Evolutionary conservation across 192 early-diverging fungal species (phyloP).

Genomic region (Jimgerdemannia lactiflua): DNA sequence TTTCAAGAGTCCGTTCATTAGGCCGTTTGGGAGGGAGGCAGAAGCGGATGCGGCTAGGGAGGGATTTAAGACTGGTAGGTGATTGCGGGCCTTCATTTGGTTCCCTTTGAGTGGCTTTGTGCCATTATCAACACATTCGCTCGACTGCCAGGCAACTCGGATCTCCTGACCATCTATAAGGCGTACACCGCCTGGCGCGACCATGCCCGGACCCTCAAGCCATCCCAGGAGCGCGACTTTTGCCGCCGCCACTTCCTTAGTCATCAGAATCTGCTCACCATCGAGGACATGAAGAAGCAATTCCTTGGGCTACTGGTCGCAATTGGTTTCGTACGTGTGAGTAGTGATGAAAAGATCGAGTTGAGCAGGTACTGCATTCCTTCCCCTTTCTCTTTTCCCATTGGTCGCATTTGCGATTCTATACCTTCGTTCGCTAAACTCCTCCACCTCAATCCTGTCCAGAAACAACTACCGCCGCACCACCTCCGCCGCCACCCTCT

Average conservation of each 20-base stretch:
- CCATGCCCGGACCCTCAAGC: slow-evolving; percentile 15
- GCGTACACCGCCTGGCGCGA: slow-evolving; percentile 49
- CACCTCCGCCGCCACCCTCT: slow-evolving; percentile 13
- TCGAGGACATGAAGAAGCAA: slow-evolving; percentile 59
- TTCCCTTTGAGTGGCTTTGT: slow-evolving; percentile 7
- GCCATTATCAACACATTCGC: not conserved
- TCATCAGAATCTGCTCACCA: slow-evolving; percentile 45
- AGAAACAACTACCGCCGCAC: too few species aligned
- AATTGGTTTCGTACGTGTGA: slow-evolving; percentile 43
- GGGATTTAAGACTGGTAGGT: slow-evolving; percentile 33
- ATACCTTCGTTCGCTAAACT: too few species aligned
- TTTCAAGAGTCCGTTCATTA: slow-evolving; percentile 36
- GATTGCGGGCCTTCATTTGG: too few species aligned
- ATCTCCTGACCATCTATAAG: slow-evolving; percentile 50
- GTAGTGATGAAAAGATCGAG: slow-evolving; percentile 17
- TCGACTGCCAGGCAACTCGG: slow-evolving; percentile 32
- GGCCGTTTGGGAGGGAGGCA: slow-evolving; percentile 49
- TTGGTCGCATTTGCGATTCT: too few species aligned
- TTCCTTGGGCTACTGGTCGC: slow-evolving; percentile 43
- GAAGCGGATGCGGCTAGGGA: slow-evolving; percentile 42
- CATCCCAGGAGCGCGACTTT: slow-evolving; percentile 33
- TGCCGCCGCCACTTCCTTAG: slow-evolving; percentile 49
- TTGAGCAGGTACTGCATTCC: too few species aligned
- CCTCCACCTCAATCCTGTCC: too few species aligned
- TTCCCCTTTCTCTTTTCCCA: too few species aligned